Evolutionary conservation across 2,329 filamentous ascomycete genomes (phyloP), one percentile per base, ranked within the genome.

Genomic region (Fusarium sp.): DNA sequence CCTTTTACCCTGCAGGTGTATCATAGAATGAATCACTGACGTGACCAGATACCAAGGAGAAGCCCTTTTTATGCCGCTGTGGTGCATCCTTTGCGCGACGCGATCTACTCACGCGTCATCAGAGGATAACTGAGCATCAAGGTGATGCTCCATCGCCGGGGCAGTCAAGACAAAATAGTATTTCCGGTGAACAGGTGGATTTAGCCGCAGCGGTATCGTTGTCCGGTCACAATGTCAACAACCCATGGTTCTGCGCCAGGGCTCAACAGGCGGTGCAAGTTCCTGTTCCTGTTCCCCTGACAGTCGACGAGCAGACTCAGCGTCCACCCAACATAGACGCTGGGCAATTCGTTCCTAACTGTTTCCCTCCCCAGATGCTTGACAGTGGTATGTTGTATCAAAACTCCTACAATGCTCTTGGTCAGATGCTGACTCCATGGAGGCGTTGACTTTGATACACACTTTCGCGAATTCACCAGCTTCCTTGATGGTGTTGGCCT

Each of bases 1-100:
- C 21, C 25, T 47, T 14, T 13, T 30, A 27, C 23, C 21, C 14
- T 47, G 3, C 27, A 21, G 16, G 9, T 9, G 2, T 41, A 43
- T 18, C 21, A 18, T 25, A 23, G 20, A 37, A 13, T 8, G 25
- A 43, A 13, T 8, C 20, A 43, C 59, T 61, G 41, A 59, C 8
- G 11, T 37, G 50, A 51, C 4, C 14, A 84, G 82, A 84, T 69
- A 84, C 82, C 57, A 84, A 84, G 53, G 82, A 84, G 73, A 84
- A 84, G 66, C 82, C 82, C 2, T 84, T 83, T 64, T 63, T 82
- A 21, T 84, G 82, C 59, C 77, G 74, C 42, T 84, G 82, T 69
- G 81, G 82, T 55, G 80, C 81, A 13, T 81, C 82, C 3, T 84
- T 84, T 67, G 80, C 82, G 12, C 78, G 82, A 21, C 79, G 82